phyloP scores from a whole-genome alignment of 1,284 basidiomycete genomes.

The Ceratobasidium theobromae region DNA sequence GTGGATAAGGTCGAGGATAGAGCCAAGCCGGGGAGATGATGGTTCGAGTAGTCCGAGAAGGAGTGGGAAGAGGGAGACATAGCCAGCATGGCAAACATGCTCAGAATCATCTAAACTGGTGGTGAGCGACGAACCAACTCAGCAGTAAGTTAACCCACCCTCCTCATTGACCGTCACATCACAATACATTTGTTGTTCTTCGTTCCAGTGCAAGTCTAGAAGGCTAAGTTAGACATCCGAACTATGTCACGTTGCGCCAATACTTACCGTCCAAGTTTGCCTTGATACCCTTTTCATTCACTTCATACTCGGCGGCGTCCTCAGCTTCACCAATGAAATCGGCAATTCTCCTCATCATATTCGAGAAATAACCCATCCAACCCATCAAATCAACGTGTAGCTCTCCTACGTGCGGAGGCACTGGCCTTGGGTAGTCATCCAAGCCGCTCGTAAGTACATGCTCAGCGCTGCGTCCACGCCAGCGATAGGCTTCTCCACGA shows the following conservation, averaged over 20 bases:
- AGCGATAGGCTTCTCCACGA: conserved; percentile 87
- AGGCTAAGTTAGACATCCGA: background rate
- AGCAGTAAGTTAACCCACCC: conserved; percentile 51
- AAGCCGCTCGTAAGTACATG: conserved; percentile 93
- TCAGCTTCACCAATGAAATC: conserved; percentile 80
- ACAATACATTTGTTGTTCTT: conserved; percentile 88
- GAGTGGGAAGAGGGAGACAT: conserved; percentile 91
- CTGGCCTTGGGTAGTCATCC: conserved; percentile 89
- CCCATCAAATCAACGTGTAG: conserved; percentile 89
- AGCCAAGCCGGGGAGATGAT: conserved; percentile 73
- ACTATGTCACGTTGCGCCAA: background rate
- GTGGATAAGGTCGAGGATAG: conserved; percentile 75
- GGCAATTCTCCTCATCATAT: conserved; percentile 85
- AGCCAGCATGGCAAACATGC: conserved; percentile 88
- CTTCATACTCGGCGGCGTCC: conserved; percentile 71
- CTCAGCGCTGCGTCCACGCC: conserved; percentile 84
- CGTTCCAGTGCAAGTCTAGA: conserved; percentile 89
- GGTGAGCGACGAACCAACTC: background rate
- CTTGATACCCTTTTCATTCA: conserved; percentile 77
- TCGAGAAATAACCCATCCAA: conserved; percentile 93
- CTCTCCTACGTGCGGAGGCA: conserved; percentile 84
- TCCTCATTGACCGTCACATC: conserved; percentile 83
- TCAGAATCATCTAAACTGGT: conserved; percentile 74
- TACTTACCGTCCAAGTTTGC: conserved; percentile 80
- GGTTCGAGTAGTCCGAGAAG: conserved; percentile 75